Evolutionary conservation across 768 basidiomycete genomes (phyloP), one percentile per base, ranked within the genome.

Genomic region (Podaxis sp.): DNA sequence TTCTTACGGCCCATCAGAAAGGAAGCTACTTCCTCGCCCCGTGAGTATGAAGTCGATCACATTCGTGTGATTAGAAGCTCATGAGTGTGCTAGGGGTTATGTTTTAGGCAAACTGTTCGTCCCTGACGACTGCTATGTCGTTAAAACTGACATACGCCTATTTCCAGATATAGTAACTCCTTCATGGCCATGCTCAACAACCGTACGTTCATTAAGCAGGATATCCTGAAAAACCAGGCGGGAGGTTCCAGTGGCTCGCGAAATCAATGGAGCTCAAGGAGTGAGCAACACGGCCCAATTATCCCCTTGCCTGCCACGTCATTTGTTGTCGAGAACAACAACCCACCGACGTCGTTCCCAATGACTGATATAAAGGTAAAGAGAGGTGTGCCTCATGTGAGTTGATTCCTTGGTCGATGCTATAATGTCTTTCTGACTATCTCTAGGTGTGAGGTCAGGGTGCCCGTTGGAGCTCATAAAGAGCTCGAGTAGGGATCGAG

Each of bases 161-260:
- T 37, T 55, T 47, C 15, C 22, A 60, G 59, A 25, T 60, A 60
- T 24, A 60, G 59, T 6, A 58, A 58, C 46, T 58, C 57, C 8
- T 58, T 58, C 43, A 49, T 58, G 57, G 47, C 43, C 2, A 60
- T 60, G 59, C 51, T 60, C 9, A 60, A 60, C 25, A 60, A 60
- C 22, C 50, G 59, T 40, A 37, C 55, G 2, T 22, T 57, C 19
- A 40, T 57, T 2, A 41, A 57, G 17, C 36, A 52, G 25, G 58
- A 59, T 13, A 51, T 50, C 2, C 36, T 51, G 19, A 36, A 24
- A 52, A 52, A 59, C 40, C 58, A 59, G 24, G 4, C 13, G 6
- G 46, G 7, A 36, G 46, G 25, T 3, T 38, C 17, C n/a, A 22
- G 46, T 11, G 47, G 29, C 4, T 27, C 25, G 4, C 43, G 56